Conservation (phyloP, 257 asterid genomes). For the Nicotiana tomentosiformis region DNA sequence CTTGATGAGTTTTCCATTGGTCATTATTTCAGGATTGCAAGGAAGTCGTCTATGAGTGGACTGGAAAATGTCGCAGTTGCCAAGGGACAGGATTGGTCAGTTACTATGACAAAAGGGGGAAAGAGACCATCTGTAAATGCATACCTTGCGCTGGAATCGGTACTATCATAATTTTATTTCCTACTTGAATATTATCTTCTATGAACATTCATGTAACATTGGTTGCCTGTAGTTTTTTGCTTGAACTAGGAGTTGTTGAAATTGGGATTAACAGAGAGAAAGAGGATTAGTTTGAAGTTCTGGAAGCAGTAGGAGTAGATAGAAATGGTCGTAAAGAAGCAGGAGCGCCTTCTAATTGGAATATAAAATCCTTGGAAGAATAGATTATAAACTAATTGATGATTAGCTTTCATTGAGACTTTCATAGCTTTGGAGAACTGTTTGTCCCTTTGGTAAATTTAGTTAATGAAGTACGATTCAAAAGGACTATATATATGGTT, state of each 20-base stretch:
- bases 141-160: slow-evolving; percentile 92
- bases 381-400: too few species aligned
- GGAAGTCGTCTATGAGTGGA: slow-evolving; percentile 89
- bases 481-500: neutral
- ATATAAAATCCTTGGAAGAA: neutral
- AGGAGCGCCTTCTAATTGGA: neutral
- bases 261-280: neutral
- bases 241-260: neutral
- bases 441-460: neutral
- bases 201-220: neutral
- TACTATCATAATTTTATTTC: slow-evolving; percentile 17
- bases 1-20: neutral
- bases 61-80: slow-evolving; percentile 92
- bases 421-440: neutral
- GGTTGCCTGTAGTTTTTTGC: neutral
- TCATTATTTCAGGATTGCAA: slow-evolving; percentile 60
- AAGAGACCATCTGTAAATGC: slow-evolving; percentile 85
- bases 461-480: neutral
- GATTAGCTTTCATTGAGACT: too few species aligned
- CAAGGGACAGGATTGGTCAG: slow-evolving; percentile 89
- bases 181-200: neutral
- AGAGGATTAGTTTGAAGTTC: neutral
- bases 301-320: neutral
- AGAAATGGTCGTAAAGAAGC: neutral
- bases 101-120: slow-evolving; percentile 78